Percentiles rank a stretch among this genome's conserved stretches.
These are phyloP conservation scores for Vigna unguiculata DNA, from an alignment of 306 rosid genomes.

Conservation along the genomic window DNA sequence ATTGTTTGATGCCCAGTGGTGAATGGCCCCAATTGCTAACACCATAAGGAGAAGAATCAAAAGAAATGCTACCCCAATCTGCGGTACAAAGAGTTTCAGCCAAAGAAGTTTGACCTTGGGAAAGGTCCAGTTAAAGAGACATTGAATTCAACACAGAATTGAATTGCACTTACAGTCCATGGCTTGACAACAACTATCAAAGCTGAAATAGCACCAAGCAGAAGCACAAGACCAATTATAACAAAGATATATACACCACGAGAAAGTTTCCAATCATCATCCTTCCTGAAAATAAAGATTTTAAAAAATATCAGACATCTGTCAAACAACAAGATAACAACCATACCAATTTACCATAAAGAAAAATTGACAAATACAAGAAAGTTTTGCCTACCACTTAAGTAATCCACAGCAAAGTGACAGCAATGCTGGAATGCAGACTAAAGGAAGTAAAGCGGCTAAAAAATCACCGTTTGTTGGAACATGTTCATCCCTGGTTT, in stretches of 20 bases:
- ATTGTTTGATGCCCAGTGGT: slow-evolving; percentile 99
- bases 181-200: slow-evolving; percentile 83
- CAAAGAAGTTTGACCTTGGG: slow-evolving; percentile 17
- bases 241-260: slow-evolving; percentile 89
- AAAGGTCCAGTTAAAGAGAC: slow-evolving; percentile 15
- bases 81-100: slow-evolving; percentile 44
- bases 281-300: slow-evolving; percentile 77
- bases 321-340: slow-evolving; percentile 35
- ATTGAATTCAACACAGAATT: slow-evolving; percentile 29
- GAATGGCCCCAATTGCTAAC: slow-evolving; percentile 92
- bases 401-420: slow-evolving; percentile 92
- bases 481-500: slow-evolving; percentile 74
- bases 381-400: slow-evolving; percentile 79
- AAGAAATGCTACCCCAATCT: slow-evolving; percentile 95
- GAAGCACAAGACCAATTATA: slow-evolving; percentile 85
- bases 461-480: slow-evolving; percentile 92
- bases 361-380: slow-evolving; percentile 31
- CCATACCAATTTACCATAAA: background rate
- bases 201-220: slow-evolving; percentile 96
- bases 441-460: slow-evolving; percentile 96
- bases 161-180: slow-evolving; percentile 84
- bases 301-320: slow-evolving; percentile 40
- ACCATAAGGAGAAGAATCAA: slow-evolving; percentile 94
- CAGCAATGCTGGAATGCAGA: slow-evolving; percentile 93
- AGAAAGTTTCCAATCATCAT: slow-evolving; percentile 97